Evolutionary conservation across 306 rosid species (phyloP), one percentile per base, ranked within the genome.

Genomic region (Lagenaria siceraria): DNA sequence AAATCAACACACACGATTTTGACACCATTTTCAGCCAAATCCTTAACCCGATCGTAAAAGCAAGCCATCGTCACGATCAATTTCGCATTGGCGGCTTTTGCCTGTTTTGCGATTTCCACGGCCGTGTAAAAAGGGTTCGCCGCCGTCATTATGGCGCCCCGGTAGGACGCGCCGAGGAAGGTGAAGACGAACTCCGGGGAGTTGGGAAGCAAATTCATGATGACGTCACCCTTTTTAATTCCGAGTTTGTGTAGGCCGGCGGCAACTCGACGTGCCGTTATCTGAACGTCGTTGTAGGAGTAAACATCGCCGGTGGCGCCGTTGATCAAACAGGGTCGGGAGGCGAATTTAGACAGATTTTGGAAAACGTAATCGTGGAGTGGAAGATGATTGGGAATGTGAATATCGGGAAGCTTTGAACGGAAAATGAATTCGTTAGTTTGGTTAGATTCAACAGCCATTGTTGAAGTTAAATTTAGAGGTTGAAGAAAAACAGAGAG

Each of bases 81-180:
- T 77, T 86, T 91, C 0, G 90, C 75, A 0, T 83, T 81, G 1
- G 98, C 88, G 15, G 90, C 92, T n/a, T 80, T 86, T 8, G 87
- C 96, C 75, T 93, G 96, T 43, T 93, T 93, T 0, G 80, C 85
- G 1, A 89, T 78, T 87, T 93, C 96, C 0, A 85, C 75, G 0
- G 90, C 10, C 0, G 93, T 93, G 87, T 86, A 91, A 78, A 88
- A 86, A 0, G 93, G 98, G 75, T 93, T 91, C 4, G 96, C 96
- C 0, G 91, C 86, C 0, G 97, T 91, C 27, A 87, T 85, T 35
- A 85, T 42, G 35, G 96, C 92, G 0, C 97, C 91, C 13, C 74
- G 75, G 17, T 66, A 65, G 0, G 97, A 93, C 2, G 97, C 93
- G 0, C 80, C 93, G 0, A 93, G 83, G 69, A 93, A 91, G 2